A percentile compares a stretch with the other conserved stretches of the same genome.
Evolutionary conservation across 345 rosid genomes (phyloP).

Genomic region (Conringia planisiliqua): DNA sequence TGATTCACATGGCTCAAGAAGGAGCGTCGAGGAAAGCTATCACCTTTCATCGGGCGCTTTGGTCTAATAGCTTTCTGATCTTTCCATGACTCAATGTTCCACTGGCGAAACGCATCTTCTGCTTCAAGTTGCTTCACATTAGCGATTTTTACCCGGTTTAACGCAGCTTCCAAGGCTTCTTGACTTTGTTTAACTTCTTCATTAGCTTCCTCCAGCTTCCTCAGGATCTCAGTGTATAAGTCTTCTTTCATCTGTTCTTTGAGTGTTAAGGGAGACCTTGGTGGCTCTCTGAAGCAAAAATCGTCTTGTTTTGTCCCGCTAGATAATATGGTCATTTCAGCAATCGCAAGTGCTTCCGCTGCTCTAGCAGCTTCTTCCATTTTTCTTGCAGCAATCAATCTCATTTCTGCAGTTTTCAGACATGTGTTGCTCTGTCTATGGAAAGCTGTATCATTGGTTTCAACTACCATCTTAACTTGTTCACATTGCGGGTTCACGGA

Average conservation of each 20-base stretch:
- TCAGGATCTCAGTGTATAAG: slow-evolving; percentile 35
- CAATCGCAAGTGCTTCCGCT: slow-evolving; percentile 83
- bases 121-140: slow-evolving; percentile 71
- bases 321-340: slow-evolving; percentile 52
- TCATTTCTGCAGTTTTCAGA: slow-evolving; percentile 71
- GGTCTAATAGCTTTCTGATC: slow-evolving; percentile 29
- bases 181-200: slow-evolving; percentile 72
- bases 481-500: slow-evolving; percentile 4
- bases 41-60: slow-evolving; percentile 25
- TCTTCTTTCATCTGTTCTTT: slow-evolving; percentile 19
- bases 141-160: slow-evolving; percentile 62
- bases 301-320: slow-evolving; percentile 21
- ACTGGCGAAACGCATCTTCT: slow-evolving; percentile 61
- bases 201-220: slow-evolving; percentile 74
- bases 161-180: slow-evolving; percentile 63
- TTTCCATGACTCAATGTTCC: slow-evolving; percentile 55
- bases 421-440: slow-evolving; percentile 36
- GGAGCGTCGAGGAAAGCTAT: slow-evolving; percentile 35
- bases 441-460: slow-evolving; percentile 31
- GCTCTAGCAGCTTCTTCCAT: slow-evolving; percentile 99
- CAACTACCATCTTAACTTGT: slow-evolving; percentile 46
- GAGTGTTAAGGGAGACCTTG: slow-evolving; percentile 43
- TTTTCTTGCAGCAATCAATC: slow-evolving; percentile 84
- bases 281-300: slow-evolving; percentile 57
- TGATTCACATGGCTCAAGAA: slow-evolving; percentile 40